Evolutionary conservation across 2,329 filamentous ascomycete genomes (phyloP), one percentile per base, ranked within the genome.

Genomic region (Calonectria fujianensis): DNA sequence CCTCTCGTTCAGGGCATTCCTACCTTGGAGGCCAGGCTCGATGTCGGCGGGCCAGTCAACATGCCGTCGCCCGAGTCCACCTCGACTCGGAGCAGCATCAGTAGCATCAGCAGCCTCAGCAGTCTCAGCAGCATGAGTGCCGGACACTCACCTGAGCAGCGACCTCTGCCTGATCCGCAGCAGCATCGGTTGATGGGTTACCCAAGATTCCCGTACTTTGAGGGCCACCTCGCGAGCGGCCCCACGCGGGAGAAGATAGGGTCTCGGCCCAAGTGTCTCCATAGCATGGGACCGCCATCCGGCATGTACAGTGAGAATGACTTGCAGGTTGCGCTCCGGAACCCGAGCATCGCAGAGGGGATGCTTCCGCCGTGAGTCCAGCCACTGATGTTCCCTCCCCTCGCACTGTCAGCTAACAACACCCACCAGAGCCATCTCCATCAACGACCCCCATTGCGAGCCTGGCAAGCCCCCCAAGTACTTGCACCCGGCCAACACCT

Each of bases 91-190:
- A 45, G 69, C 16, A 66, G 64, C 24, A 74, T 48, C 11, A 69
- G 66, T 13, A 61, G 66, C 39, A 31, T 68, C 9, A 31, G 51
- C 51, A 54, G 51, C 9, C 2, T 54, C 14, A 59, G 52, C 20
- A 59, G 57, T 29, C 35, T 63, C 57, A 57, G 68, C 14, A 68
- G 64, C n/a, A 73, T 61, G 37, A 41, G 57, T n/a, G 61, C 73
- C 37, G 73, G 70, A 39, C 76, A 72, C 29, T 78, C 76, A 4
- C 78, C 77, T 1, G 69, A 75, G 59, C 79, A 80, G 63, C 80
- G 69, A 18, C 72, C 72, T 13, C 64, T 80, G 7, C 78, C 78
- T 9, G 61, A 68, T 9, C 64, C 74, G 45, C 63, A 48, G 29
- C 77, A 72, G 27, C 61, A 59, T 29, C 29, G 39, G 3, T 16